A percentile compares a stretch with the other conserved stretches of the same genome.
phyloP scores from a whole-genome alignment of 2,329 filamentous ascomycete species.

The Trichoderma afroharzianum region DNA sequence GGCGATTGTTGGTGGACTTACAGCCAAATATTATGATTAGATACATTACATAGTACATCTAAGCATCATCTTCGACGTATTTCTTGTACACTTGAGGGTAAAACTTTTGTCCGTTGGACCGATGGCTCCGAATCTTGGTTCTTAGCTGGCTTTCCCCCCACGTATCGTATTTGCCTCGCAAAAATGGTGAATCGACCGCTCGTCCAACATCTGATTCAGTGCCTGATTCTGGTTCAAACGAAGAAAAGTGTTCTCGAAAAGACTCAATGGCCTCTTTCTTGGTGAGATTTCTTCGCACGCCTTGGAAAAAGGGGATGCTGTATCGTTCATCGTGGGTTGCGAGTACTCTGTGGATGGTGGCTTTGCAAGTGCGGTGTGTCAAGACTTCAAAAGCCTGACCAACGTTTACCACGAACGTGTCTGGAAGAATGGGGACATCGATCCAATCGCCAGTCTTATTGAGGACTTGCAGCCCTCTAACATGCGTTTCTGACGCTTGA shows the following conservation, averaged over 20 bases:
- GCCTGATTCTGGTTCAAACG: slow-evolving; percentile 15
- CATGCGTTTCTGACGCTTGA: slow-evolving; percentile 52
- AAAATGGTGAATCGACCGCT: slow-evolving; percentile 47
- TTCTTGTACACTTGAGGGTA: slow-evolving; percentile 46
- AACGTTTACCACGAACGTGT: slow-evolving; percentile 55
- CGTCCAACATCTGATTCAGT: slow-evolving; percentile 35
- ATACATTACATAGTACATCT: background rate
- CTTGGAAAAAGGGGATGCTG: slow-evolving; percentile 48
- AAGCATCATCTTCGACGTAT: slow-evolving; percentile 40
- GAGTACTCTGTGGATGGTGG: slow-evolving; percentile 47
- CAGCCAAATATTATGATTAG: slow-evolving; percentile 16
- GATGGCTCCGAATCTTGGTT: slow-evolving; percentile 52
- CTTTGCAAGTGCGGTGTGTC: slow-evolving; percentile 50
- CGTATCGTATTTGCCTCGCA: slow-evolving; percentile 48
- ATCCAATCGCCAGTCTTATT: slow-evolving; percentile 48
- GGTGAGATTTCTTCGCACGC: slow-evolving; percentile 44
- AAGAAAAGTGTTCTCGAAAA: slow-evolving; percentile 38
- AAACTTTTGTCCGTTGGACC: slow-evolving; percentile 44
- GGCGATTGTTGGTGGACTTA: slow-evolving; percentile 8
- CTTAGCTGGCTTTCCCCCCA: slow-evolving; percentile 54
- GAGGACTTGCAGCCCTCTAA: slow-evolving; percentile 49
- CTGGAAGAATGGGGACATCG: slow-evolving; percentile 43
- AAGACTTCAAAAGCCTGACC: slow-evolving; percentile 57
- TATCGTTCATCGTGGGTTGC: slow-evolving; percentile 34
- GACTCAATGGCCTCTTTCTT: slow-evolving; percentile 40